Evolutionary conservation across 73 alveolate species (phyloP), one percentile per base, ranked within the genome.

Genomic region (Paramecium biaurelia): DNA sequence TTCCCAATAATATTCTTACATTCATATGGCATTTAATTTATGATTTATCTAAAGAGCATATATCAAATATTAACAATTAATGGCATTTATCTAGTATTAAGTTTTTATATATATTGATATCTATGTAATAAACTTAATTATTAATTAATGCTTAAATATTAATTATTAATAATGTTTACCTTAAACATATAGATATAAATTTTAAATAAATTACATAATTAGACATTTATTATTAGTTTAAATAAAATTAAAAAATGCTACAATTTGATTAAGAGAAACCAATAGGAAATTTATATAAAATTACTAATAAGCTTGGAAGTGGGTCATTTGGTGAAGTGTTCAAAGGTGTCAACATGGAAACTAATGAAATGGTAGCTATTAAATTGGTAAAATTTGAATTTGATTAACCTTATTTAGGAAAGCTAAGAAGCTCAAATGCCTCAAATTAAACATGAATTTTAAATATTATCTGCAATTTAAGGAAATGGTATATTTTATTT

Each of bases 361-460:
- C 90, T 42, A 47, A 47, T 43, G 90, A 79, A 7, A 9, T 43
- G 4, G 90, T 79, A 12, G 90, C 76, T 26, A 34, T 79, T 1
- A 79, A 79, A 79, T 79, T 79, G 72, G 90, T 79, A 79, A 38
- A 43, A 79, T 43, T 79, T 79, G 42, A 41, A 74, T 28, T 74
- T 37, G 57, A 37, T 74, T 28, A 18, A 21, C 32, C 32, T 38
- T 42, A 43, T 10, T 6, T 79, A 79, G 90, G 90, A 79, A 79
- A 38, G 76, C 20, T 45, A 79, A 45, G 90, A 79, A 12, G 90
- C 90, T 14, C 45, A 30, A 12, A 79, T 79, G 90, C 90, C 90
- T 8, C 28, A 79, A 79, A 23, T 79, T 30, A 38, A 79, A 34
- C 90, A 79, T 79, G 90, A 79, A 23, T 79, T 30, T 42, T 42